Evolutionary conservation across 495 filamentous ascomycete species (phyloP), one percentile per base, ranked within the genome.

Genomic region (Talaromyces ruber): DNA sequence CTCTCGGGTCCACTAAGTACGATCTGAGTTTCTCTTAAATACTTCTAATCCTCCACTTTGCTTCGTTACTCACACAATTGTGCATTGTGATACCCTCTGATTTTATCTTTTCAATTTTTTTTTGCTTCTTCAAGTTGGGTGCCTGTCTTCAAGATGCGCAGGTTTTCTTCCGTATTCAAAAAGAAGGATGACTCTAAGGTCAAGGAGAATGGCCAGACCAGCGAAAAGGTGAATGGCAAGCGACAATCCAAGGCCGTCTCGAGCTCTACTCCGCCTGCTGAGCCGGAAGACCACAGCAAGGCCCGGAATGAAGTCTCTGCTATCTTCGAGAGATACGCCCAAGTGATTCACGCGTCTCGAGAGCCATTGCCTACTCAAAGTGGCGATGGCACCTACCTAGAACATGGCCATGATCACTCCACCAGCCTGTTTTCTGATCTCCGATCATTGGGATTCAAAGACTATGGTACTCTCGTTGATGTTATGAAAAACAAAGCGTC

Each of bases 331-430:
- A 76, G 82, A 64, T 84, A 84, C 72, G 80, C 78, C 14, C 86
- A 89, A 63, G 65, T 91, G 21, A 80, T 91, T 54, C 82, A 86
- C 56, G 83, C 88, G 29, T 83, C 82, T 32, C 78, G 79, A 53
- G 78, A 83, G 56, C 89, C 90, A 26, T 67, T 89, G 62, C 88
- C 90, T 0, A 83, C 79, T 60, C 83, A 90, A 66, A 82, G 75
- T 53, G 86, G 87, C 12, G 82, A 86, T 69, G 87, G 87, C 47
- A 79, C 82, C 14, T 78, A 76, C 61, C 59, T 79, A 21, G 77
- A 82, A 63, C 34, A 63, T 45, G 65, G 51, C 11, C 70, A 84
- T 21, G 76, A 81, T 26, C 68, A 81, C 59, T 76, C 79, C 29
- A 81, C 81, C 0, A 82, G 87, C 50, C 67, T 91, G 30, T 77